phyloP scores from a whole-genome alignment of 1,139 yeast genomes.

The Hyphopichia pseudoburtonii region DNA sequence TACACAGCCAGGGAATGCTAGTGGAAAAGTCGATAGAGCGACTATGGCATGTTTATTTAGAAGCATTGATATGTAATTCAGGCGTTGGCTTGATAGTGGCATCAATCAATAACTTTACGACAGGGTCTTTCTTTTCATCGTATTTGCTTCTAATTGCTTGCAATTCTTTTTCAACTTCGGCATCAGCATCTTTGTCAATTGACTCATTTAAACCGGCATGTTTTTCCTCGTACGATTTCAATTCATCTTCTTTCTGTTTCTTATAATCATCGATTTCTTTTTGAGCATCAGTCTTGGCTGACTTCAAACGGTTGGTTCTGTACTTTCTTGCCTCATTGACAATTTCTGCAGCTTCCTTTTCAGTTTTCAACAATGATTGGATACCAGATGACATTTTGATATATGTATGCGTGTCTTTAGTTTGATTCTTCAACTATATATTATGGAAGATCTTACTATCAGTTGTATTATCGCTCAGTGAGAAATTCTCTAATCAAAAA shows the following conservation, averaged over 20 bases:
- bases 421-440: neutral
- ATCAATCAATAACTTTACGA: slow-evolving; percentile 73
- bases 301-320: slow-evolving; percentile 86
- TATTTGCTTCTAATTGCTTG: slow-evolving; percentile 63
- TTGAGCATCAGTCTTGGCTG: slow-evolving; percentile 92
- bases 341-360: slow-evolving; percentile 93
- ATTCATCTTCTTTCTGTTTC: slow-evolving; percentile 78
- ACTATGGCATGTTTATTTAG: slow-evolving; percentile 4
- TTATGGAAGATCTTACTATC: too few species aligned
- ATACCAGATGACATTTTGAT: slow-evolving; percentile 34
- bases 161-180: slow-evolving; percentile 58
- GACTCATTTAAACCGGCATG: slow-evolving; percentile 67
- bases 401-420: too few species aligned
- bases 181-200: slow-evolving; percentile 73
- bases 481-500: too few species aligned
- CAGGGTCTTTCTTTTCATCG: slow-evolving; percentile 60
- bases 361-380: slow-evolving; percentile 61
- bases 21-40: too few species aligned
- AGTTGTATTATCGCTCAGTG: too few species aligned
- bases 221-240: slow-evolving; percentile 66
- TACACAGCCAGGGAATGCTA: too few species aligned
- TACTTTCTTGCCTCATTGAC: slow-evolving; percentile 88
- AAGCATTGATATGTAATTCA: slow-evolving; percentile 78
- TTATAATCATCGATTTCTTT: slow-evolving; percentile 86
- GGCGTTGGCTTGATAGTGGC: slow-evolving; percentile 81